A percentile compares a stretch with the other conserved stretches of the same genome.
Conservation (phyloP, 805 yeast genomes). For the Spathaspora hagerdaliae region DNA sequence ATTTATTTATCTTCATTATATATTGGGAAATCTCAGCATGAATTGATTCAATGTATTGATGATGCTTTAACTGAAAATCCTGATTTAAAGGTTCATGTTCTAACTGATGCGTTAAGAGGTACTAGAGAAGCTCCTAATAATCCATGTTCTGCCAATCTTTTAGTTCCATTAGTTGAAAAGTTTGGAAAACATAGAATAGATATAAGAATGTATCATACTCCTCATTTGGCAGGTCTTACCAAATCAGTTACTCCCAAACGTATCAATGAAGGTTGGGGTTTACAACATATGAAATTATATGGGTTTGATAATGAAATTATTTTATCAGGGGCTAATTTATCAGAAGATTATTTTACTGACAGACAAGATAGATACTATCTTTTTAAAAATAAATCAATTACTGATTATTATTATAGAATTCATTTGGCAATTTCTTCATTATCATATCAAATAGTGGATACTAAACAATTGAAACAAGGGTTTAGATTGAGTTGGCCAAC, state of each 20-base stretch:
- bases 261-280: constrained; percentile 85
- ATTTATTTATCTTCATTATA: constrained; percentile 83
- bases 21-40: constrained; percentile 78
- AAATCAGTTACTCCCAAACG: constrained; percentile 71
- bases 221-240: constrained; percentile 67
- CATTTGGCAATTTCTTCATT: constrained; percentile 65
- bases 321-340: constrained; percentile 86
- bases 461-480: constrained; percentile 41
- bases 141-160: constrained; percentile 66
- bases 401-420: constrained; percentile 72
- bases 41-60: constrained; percentile 60
- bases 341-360: constrained; percentile 87
- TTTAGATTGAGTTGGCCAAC: constrained; percentile 73
- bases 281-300: constrained; percentile 96
- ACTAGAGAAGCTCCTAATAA: constrained; percentile 85
- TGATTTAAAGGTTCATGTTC: constrained; percentile 61
- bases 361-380: constrained; percentile 90
- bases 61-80: constrained; percentile 58
- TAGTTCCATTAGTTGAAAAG: constrained; percentile 61
- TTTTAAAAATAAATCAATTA: constrained; percentile 52
- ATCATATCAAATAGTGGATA: constrained; percentile 58
- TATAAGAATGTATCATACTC: constrained; percentile 84
- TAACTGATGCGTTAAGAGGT: constrained; percentile 86
- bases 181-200: constrained; percentile 69
- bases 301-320: constrained; percentile 91